These are phyloP conservation scores for Handroanthus guayacan DNA, from an alignment of 257 asterid species.

Conservation along the genomic window DNA sequence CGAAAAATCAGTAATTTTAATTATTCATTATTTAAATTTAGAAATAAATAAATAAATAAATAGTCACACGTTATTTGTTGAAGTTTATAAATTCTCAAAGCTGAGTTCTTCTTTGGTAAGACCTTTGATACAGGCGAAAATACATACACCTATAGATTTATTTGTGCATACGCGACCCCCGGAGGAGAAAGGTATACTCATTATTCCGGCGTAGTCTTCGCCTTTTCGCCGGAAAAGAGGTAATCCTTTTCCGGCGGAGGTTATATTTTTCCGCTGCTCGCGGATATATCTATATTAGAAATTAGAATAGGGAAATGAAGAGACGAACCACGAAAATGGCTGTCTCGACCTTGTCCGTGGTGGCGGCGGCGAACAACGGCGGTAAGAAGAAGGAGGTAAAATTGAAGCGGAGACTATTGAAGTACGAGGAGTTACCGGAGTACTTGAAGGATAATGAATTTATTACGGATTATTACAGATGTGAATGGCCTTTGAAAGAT, in stretches of 20 bases:
- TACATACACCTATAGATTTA: not conserved
- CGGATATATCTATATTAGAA: not conserved
- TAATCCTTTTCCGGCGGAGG: conserved; percentile 37
- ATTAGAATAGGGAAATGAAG: conserved; percentile 42
- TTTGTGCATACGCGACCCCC: conserved; percentile 13
- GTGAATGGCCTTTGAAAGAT: conserved; percentile 89
- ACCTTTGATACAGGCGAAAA: not conserved
- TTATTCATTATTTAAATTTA: not conserved
- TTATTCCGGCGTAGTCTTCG: conserved; percentile 28
- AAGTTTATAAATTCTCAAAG: conserved; percentile 31
- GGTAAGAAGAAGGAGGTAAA: conserved; percentile 35
- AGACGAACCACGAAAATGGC: conserved; percentile 42
- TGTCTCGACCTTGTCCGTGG: not conserved
- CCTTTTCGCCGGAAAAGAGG: conserved; percentile 28
- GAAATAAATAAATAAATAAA: not conserved
- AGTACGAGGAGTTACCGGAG: conserved; percentile 81
- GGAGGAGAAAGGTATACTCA: conserved; percentile 13
- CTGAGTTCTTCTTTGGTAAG: conserved; percentile 22
- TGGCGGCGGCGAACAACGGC: conserved; percentile 29
- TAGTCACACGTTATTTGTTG: conserved; percentile 39
- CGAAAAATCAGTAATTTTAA: not conserved
- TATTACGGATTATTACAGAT: conserved; percentile 77
- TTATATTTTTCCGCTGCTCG: not conserved
- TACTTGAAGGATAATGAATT: conserved; percentile 88
- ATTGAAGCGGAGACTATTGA: conserved; percentile 51